Evolutionary conservation across 768 basidiomycete species (phyloP).

Genomic region (Naganishia vishniacii): DNA sequence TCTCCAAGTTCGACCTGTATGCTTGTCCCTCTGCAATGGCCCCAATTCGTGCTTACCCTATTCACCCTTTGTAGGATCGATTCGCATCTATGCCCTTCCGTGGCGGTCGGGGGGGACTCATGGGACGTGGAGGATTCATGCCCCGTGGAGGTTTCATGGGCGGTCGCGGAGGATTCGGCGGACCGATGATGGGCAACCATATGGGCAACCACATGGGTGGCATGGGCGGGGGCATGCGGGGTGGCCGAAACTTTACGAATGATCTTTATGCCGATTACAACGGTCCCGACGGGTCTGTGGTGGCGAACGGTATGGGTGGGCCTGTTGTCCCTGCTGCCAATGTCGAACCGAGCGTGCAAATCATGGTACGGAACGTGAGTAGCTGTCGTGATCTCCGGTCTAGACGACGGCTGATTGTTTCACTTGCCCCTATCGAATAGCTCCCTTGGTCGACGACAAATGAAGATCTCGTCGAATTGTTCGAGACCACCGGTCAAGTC

Average conservation of each 20-base stretch:
- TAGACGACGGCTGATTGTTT: background rate
- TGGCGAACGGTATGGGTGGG: constrained; percentile 20
- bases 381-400: background rate
- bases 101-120: constrained; percentile 54
- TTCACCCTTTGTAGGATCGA: constrained; percentile 33
- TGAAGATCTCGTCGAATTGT: constrained; percentile 94
- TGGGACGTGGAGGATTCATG: constrained; percentile 52
- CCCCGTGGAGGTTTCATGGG: constrained; percentile 37
- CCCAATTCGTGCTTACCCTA: background rate
- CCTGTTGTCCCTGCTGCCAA: constrained; percentile 40
- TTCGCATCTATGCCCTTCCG: constrained; percentile 55
- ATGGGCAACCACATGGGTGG: constrained; percentile 56
- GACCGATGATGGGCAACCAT: constrained; percentile 51
- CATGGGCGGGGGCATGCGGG: constrained; percentile 54
- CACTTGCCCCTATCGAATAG: constrained; percentile 50
- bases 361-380: constrained; percentile 96
- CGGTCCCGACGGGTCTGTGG: constrained; percentile 61
- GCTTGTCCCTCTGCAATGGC: constrained; percentile 27
- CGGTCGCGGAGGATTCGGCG: constrained; percentile 49
- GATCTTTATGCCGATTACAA: constrained; percentile 89
- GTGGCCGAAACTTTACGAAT: constrained; percentile 60
- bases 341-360: constrained; percentile 88
- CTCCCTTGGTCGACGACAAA: constrained; percentile 98
- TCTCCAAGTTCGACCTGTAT: constrained; percentile 90
- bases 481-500: constrained; percentile 94